phyloP scores from a whole-genome alignment of 371 early-diverging fungal genomes.

The Syncephalastrum racemosum region DNA sequence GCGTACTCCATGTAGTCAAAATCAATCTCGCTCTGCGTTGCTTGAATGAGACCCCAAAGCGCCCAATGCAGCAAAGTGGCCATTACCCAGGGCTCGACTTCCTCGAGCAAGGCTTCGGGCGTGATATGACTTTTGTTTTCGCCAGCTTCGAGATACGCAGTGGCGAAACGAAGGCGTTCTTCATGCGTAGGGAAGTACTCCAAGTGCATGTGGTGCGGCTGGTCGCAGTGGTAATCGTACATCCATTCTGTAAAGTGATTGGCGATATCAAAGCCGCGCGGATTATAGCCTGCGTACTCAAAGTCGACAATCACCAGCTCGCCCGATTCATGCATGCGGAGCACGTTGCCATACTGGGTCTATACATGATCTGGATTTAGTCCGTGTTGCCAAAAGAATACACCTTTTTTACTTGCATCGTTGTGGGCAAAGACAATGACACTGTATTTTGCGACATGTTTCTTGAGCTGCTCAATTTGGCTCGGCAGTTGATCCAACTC shows the following conservation, averaged over 20 bases:
- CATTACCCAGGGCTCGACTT: conserved; percentile 54
- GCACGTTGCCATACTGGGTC: conserved; percentile 84
- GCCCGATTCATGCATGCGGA: conserved; percentile 49
- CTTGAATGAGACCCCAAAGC: conserved; percentile 84
- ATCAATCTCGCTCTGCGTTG: conserved; percentile 75
- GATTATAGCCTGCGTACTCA: conserved; percentile 87
- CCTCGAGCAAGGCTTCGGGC: conserved; percentile 24
- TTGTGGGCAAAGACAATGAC: conserved; percentile 73
- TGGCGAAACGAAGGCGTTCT: conserved; percentile 61
- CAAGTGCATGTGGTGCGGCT: conserved; percentile 50
- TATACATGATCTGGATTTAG: conserved; percentile 14
- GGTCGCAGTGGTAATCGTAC: conserved; percentile 71
- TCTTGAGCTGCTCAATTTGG: conserved; percentile 45
- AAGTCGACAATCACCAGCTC: conserved; percentile 79
- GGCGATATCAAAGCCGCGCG: conserved; percentile 81
- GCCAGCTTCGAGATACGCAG: conserved; percentile 61
- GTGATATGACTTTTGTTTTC: conserved; percentile 11
- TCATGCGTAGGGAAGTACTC: conserved; percentile 55
- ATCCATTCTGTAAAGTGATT: conserved; percentile 93
- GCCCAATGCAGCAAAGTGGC: conserved; percentile 80
- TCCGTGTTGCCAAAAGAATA: background rate
- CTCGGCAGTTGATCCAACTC: conserved; percentile 32
- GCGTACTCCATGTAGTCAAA: conserved; percentile 80
- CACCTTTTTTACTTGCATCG: conserved; percentile 22
- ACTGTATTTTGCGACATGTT: conserved; percentile 22